Percentiles rank a stretch among this genome's conserved stretches.
Evolutionary conservation across 345 rosid species (phyloP).

Genomic region (Moringa oleifera): DNA sequence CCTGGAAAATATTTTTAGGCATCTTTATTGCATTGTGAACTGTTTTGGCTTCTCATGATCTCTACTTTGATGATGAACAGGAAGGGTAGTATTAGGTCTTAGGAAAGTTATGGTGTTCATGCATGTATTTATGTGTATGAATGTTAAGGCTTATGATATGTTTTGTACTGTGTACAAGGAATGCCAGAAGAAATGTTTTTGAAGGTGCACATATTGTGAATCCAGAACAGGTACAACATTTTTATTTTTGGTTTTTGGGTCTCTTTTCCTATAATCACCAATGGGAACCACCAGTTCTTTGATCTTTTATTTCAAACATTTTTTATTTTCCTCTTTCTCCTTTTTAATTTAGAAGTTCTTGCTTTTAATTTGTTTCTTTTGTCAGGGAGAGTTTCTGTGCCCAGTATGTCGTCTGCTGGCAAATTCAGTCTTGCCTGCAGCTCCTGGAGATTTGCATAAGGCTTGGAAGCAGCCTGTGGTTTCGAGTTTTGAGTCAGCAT

Average conservation of each 20-base stretch:
- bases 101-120: background rate
- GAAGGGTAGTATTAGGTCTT: background rate
- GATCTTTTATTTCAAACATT: background rate
- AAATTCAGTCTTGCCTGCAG: conserved; percentile 72
- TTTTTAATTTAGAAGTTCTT: conserved; percentile 15
- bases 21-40: conserved; percentile 6
- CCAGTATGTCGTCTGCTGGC: conserved; percentile 92
- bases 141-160: conserved; percentile 6
- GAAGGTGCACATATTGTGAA: conserved; percentile 90
- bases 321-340: background rate
- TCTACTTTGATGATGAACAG: background rate
- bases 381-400: conserved; percentile 93
- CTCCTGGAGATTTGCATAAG: conserved; percentile 40
- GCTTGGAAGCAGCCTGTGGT: conserved; percentile 43
- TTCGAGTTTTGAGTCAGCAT: conserved; percentile 19
- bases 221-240: conserved; percentile 58
- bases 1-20: conserved; percentile 1
- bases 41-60: background rate
- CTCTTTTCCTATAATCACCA: conserved; percentile 1
- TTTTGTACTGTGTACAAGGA: conserved; percentile 30
- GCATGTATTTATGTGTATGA: background rate
- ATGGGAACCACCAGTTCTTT: background rate
- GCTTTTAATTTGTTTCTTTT: conserved; percentile 18
- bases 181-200: conserved; percentile 56
- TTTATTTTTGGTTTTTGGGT: background rate